Conservation (phyloP, 2,329 filamentous ascomycete genomes). For the Penicillium sp. region DNA sequence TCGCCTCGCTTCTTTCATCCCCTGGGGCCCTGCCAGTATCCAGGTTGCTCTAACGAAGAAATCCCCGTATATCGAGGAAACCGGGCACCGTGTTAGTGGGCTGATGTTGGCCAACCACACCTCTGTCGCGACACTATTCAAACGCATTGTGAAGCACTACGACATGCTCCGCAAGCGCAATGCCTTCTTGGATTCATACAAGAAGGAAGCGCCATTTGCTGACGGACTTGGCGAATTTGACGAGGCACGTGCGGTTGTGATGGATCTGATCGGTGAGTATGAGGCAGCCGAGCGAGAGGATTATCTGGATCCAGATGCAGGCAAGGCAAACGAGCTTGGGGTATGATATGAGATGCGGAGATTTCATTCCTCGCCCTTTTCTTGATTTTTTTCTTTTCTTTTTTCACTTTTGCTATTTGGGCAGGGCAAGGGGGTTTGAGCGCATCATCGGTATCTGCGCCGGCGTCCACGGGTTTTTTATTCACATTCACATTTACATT, state of each 20-base stretch:
- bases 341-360: conserved; percentile 17
- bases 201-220: conserved; percentile 88
- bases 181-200: conserved; percentile 94
- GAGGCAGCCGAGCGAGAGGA: conserved; percentile 89
- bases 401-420: conserved; percentile 12
- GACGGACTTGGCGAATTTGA: conserved; percentile 94
- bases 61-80: conserved; percentile 91
- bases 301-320: conserved; percentile 75
- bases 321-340: conserved; percentile 40
- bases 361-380: conserved; percentile 1
- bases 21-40: conserved; percentile 96
- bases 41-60: conserved; percentile 96
- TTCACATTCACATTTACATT: not conserved
- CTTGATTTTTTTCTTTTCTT: conserved; percentile 3
- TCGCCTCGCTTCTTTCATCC: conserved; percentile 91
- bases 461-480: conserved; percentile 9
- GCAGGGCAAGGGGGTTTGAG: conserved; percentile 21
- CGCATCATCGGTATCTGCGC: conserved; percentile 20
- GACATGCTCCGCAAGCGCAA: conserved; percentile 93
- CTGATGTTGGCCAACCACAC: conserved; percentile 98
- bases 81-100: conserved; percentile 81
- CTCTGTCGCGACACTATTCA: conserved; percentile 94
- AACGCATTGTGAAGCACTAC: conserved; percentile 87
- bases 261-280: conserved; percentile 89
- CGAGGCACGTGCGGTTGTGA: conserved; percentile 85